Base-by-base conservation (phyloP, 495 filamentous ascomycete species). In the Xylaria flabelliformis region DNA sequence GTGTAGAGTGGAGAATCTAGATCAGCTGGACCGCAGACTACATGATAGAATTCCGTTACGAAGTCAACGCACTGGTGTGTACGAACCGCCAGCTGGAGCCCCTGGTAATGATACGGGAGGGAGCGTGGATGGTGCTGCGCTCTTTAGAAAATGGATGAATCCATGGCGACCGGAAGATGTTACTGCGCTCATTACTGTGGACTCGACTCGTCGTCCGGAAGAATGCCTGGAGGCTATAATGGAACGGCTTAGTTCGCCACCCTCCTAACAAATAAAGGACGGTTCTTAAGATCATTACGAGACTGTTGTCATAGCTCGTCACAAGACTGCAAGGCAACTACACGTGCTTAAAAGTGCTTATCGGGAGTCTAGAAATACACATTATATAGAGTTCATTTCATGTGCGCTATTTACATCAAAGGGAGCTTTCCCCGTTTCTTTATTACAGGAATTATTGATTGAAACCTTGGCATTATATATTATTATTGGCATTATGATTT, bases 1-100 rank as follows among this genome's bases (percentile, higher is more conserved):
- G 66, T 79, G 80, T 62, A 75, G 63, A 34, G 64, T 81, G 26
- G 50, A 75, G 21, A 75, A 82, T 51, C 29, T 78, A 41, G 69
- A 76, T 3, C 67, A 78, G 44, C 70, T 82, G 10, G 74, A 76
- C 46, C 13, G 58, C 64, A 71, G 78, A 65, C 61, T 80, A 36
- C 69, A 48, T 19, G 69, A 24, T 1, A 12, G 53, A 21, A 24
- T 46, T 2, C 39, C 51, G 7, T 17, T 59, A 26, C 41, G 53
- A 59, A 69, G 53, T 41, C 66, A 44, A 21, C 51, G 41, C 66
- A 32, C 53, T 17, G 62, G 62, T 26, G 62, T 46, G 12, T 8
- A 64, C 32, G 62, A 53, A 7, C 64, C 64, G 10, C 48, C 46
- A 4, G 29, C 32, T 36, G 64, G 53, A n/a, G 21, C 48, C 19